phyloP scores from a whole-genome alignment of 2,329 filamentous ascomycete genomes.

The Aspergillus amoenus region DNA sequence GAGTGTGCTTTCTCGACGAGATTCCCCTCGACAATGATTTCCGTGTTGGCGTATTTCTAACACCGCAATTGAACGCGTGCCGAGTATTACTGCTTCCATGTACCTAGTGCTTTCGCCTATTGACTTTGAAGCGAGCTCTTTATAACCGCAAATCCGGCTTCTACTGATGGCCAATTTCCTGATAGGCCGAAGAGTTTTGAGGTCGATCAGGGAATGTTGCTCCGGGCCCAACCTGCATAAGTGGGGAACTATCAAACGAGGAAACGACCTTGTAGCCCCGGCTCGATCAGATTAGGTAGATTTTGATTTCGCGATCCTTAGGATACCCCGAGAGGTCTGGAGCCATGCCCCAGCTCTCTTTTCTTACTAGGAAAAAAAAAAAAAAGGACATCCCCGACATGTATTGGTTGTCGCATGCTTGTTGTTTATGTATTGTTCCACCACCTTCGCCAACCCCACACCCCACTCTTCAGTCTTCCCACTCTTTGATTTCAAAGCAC shows the following conservation, averaged over 20 bases:
- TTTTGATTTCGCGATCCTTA: no score
- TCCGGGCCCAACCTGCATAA: no score
- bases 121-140: slow-evolving; percentile 5
- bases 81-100: not conserved
- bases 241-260: no score
- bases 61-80: not conserved
- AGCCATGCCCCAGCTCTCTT: no score
- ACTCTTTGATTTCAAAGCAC: slow-evolving; percentile 30
- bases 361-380: no score
- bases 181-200: no score
- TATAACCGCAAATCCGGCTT: not conserved
- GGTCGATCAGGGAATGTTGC: no score
- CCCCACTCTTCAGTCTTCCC: slow-evolving; percentile 11
- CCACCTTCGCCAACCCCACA: slow-evolving; percentile 4
- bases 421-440: not conserved
- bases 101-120: not conserved
- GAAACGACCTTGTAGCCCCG: no score
- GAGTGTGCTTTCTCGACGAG: slow-evolving; percentile 30
- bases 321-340: no score
- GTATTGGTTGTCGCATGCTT: not conserved
- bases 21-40: slow-evolving; percentile 28
- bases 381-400: not conserved
- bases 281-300: no score
- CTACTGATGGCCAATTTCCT: not conserved
- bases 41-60: not conserved